Conservation (phyloP, 2,329 filamentous ascomycete species). For the Colletotrichum sidae region DNA sequence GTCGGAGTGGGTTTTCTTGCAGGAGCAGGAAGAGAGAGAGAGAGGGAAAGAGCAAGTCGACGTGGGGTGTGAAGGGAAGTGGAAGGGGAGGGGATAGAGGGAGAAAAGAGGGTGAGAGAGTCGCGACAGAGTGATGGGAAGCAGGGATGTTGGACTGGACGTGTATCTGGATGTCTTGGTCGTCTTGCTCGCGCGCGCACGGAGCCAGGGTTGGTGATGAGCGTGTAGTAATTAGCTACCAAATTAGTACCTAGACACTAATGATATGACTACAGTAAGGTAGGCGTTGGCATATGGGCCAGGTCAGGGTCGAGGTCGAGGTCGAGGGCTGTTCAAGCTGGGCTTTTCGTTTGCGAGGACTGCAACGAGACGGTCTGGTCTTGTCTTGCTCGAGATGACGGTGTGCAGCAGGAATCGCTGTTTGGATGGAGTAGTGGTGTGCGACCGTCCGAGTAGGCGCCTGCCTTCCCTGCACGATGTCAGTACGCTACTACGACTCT, state of each 20-base stretch:
- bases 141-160: conserved; percentile 14
- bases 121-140: conserved; percentile 27
- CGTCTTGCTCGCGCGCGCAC: conserved; percentile 28
- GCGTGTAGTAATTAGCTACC: neutral
- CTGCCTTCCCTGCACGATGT: too few relatives aligned
- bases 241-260: too few relatives aligned
- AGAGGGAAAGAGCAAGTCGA: conserved; percentile 15
- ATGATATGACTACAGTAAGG: neutral
- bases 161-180: conserved; percentile 3
- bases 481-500: too few relatives aligned
- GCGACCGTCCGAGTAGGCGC: too few relatives aligned
- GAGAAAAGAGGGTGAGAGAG: conserved; percentile 33
- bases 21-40: conserved; percentile 21
- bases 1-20: conserved; percentile 6
- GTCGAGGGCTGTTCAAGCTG: conserved; percentile 1
- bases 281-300: conserved; percentile 3
- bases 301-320: conserved; percentile 3
- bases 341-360: neutral
- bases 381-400: conserved; percentile 4
- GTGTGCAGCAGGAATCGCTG: neutral
- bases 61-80: conserved; percentile 22
- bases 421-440: conserved; percentile 6
- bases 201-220: conserved; percentile 10
- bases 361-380: too few relatives aligned
- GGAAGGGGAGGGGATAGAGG: conserved; percentile 25